A percentile compares a stretch with the other conserved stretches of the same genome.
phyloP scores from a whole-genome alignment of 331 rosid genomes.

The Telfairia occidentalis region DNA sequence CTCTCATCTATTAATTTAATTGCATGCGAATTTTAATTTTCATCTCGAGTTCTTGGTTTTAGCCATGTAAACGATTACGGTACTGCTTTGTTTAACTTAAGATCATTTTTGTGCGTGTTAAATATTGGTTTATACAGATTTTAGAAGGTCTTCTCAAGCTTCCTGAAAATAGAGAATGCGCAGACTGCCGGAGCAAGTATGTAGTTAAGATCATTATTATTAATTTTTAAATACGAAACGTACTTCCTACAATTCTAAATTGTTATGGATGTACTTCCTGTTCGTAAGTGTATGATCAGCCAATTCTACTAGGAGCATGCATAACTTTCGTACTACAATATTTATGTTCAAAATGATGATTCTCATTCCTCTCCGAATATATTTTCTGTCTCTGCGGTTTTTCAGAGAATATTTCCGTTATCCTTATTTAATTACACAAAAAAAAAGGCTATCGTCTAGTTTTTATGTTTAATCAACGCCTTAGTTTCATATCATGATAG shows the following conservation, averaged over 20 bases:
- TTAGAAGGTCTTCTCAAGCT: constrained; percentile 69
- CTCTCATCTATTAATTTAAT: background rate
- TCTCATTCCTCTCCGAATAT: background rate
- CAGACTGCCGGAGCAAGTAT: constrained; percentile 78
- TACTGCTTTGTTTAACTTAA: background rate
- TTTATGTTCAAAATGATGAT: background rate
- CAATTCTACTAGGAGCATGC: constrained; percentile 1
- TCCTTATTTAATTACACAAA: background rate
- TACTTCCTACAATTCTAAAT: background rate
- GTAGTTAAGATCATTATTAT: constrained; percentile 9
- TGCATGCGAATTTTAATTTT: background rate
- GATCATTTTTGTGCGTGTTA: background rate
- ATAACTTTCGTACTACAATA: background rate
- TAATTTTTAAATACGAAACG: background rate
- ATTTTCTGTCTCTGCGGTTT: background rate
- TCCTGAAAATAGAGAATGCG: constrained; percentile 77
- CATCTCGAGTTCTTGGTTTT: background rate
- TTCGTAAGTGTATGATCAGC: background rate
- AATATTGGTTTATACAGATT: constrained; percentile 38
- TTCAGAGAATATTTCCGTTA: background rate
- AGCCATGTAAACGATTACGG: background rate
- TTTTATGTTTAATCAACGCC: background rate
- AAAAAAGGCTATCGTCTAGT: background rate
- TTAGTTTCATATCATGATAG: background rate
- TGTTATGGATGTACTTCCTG: background rate